Conservation (phyloP, 2,329 filamentous ascomycete genomes). For the Davidsoniella neocaledoniae region DNA sequence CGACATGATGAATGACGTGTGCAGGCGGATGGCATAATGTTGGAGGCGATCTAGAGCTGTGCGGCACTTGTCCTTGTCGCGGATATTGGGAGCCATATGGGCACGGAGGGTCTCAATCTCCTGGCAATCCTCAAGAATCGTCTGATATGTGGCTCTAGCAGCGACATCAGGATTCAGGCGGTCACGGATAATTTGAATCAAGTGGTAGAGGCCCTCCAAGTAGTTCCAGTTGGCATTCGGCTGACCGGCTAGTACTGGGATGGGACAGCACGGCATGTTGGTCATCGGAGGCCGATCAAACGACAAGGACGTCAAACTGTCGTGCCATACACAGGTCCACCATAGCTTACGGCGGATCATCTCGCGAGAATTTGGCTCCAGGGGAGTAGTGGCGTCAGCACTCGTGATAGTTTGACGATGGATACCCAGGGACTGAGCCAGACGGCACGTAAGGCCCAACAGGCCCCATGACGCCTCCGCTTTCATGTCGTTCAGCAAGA, state of each 20-base stretch:
- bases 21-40: constrained; percentile 46
- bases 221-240: constrained; percentile 36
- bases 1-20: constrained; percentile 48
- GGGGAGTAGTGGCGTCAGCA: constrained; percentile 25
- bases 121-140: constrained; percentile 41
- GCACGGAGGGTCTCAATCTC: constrained; percentile 35
- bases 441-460: constrained; percentile 43
- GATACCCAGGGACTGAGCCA: constrained; percentile 48
- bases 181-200: constrained; percentile 43
- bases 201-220: constrained; percentile 47
- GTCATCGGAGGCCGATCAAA: constrained; percentile 52
- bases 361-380: constrained; percentile 33
- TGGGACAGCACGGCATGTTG: constrained; percentile 37
- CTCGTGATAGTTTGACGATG: constrained; percentile 32
- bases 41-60: constrained; percentile 46
- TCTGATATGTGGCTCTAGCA: constrained; percentile 30
- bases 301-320: constrained; percentile 46
- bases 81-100: constrained; percentile 34
- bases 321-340: constrained; percentile 53
- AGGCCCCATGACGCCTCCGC: constrained; percentile 51
- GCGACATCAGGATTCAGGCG: constrained; percentile 38
- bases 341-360: constrained; percentile 38
- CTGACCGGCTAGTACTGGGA: constrained; percentile 28
- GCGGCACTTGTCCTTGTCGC: constrained; percentile 45
- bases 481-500: constrained; percentile 52